Base-by-base conservation (phyloP, 2,329 filamentous ascomycete species). In the Fonsecaea multimorphosa region DNA sequence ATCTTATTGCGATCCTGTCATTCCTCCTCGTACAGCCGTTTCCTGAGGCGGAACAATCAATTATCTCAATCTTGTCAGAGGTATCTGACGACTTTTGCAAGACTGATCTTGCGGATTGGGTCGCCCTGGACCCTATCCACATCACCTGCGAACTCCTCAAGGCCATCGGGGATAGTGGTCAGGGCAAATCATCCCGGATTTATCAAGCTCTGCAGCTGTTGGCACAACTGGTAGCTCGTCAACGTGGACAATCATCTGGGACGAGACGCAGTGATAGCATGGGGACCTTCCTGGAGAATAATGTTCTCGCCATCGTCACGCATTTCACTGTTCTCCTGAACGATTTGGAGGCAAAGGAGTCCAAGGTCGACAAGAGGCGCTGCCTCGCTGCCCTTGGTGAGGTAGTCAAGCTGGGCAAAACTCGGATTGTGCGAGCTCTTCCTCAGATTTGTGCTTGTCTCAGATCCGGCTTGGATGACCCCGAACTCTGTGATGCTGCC, bases 381-480 rank as follows among this genome's bases (percentile, higher is more conserved):
- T 93, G 89, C 72, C 87, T 99, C 8, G 86, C 87, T 69, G 93
- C 92, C 4, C 90, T 99, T 74, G 91, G 92, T 71, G 92, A 96
- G 75, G 91, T 99, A 86, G 90, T 97, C 57, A 87, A 83, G 61
- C 82, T 96, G 56, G 91, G 91, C 52, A 89, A 88, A 72, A 83
- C 84, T 1, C 88, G 91, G 73, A 87, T 93, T 34, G 89, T 88
- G 67, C 88, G 90, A 72, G 95, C 92, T 57, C 83, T 97, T 46
- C 94, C 95, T 24, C 73, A 94, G 88, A 94, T 98, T 63, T 92
- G 92, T 70, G 93, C 94, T n/a, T 97, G 92, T 74, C 82, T 99
- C 12, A 88, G 96, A 68, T 93, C 92, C 24, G 93, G 93, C 0
- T 85, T 98, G 66, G 85, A 90, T 16, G 86, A 91, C 58, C 84